Evolutionary conservation across 1,139 yeast species (phyloP).

Genomic region (Pichia inconspicua): DNA sequence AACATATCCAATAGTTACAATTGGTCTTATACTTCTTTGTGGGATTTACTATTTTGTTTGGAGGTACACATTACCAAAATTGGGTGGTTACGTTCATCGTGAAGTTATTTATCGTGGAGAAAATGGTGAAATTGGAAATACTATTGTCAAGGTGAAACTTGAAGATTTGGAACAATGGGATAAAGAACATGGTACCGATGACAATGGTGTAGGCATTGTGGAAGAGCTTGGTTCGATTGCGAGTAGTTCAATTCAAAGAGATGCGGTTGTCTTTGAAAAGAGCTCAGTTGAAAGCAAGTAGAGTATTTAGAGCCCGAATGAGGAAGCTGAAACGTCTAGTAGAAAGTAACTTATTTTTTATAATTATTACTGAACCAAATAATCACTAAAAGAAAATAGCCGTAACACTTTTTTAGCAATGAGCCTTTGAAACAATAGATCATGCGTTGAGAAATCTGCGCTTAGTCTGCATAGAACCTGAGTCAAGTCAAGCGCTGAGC

Average conservation of each 20-base stretch:
- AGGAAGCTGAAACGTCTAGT: no score
- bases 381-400: no score
- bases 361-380: no score
- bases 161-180: conserved; percentile 33
- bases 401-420: no score
- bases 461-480: no score
- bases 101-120: conserved; percentile 28
- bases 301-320: no score
- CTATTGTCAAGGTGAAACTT: conserved; percentile 31
- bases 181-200: conserved; percentile 10
- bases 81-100: conserved; percentile 32
- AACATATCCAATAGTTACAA: conserved; percentile 25
- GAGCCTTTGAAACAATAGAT: no score
- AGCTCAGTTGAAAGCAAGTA: no score
- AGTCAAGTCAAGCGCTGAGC: no score
- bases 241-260: neutral
- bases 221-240: neutral
- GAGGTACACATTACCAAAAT: conserved; percentile 33
- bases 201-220: conserved; percentile 8
- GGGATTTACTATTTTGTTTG: conserved; percentile 31
- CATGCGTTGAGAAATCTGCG: no score
- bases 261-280: no score
- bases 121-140: conserved; percentile 36
- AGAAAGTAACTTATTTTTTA: no score
- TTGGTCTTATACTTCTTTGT: conserved; percentile 31